These are phyloP conservation scores for Spathaspora sp. DNA, from an alignment of 1,139 yeast species.

Conservation along the genomic window DNA sequence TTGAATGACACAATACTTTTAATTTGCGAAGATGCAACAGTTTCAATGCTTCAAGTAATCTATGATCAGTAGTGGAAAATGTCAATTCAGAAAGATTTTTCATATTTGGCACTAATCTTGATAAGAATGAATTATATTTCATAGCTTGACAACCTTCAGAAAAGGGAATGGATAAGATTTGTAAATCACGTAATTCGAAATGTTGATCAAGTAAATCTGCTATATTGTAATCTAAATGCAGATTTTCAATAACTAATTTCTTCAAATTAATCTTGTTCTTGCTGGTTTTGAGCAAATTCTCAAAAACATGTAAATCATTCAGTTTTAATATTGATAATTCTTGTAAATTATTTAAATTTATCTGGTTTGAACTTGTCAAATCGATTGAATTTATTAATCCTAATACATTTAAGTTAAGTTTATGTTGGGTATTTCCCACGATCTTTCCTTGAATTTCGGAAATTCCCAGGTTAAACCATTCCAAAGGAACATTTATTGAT, in stretches of 20 bases:
- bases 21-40: not conserved
- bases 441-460: constrained; percentile 20
- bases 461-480: not conserved
- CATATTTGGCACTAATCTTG: not conserved
- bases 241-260: not conserved
- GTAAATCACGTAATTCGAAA: not conserved
- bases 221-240: not conserved
- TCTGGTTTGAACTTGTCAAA: not conserved
- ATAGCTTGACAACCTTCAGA: not conserved
- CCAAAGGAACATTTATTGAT: not conserved
- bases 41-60: not conserved
- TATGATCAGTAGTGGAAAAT: not conserved
- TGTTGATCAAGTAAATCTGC: not conserved
- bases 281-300: not conserved
- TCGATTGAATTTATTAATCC: not conserved
- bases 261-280: not conserved
- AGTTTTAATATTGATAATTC: not conserved
- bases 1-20: not conserved
- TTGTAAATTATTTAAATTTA: not conserved
- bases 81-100: not conserved
- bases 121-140: not conserved
- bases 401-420: not conserved
- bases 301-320: not conserved
- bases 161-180: not conserved
- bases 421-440: constrained; percentile 15